Base-by-base conservation (phyloP, 768 basidiomycete genomes). In the Nidularia pulvinata region DNA sequence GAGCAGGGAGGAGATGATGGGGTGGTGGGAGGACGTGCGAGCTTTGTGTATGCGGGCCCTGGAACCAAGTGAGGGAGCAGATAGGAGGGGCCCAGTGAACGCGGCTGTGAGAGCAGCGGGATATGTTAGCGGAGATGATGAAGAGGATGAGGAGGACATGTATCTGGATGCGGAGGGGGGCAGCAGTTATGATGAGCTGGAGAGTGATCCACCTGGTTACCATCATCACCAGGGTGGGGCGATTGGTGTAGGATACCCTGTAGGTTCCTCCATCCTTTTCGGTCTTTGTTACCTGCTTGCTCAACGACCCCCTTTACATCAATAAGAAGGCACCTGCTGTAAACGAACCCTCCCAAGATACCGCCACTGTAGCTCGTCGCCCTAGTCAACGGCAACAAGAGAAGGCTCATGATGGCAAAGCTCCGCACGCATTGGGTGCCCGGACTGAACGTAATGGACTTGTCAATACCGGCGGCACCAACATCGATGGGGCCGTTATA, bases 21-120 rank as follows among this genome's bases (percentile, higher is more conserved):
- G 98, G 74, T 97, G 97, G 93, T 99, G 97, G 96, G 98, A 98
- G 65, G 97, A 98, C 65, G 78, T 95, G 37, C 72, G 92, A 56
- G 94, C 95, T 92, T 74, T 96, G 42, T 95, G 94, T 62, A 93
- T 93, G 16, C 72, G 93, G 56, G 97, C 96, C 66, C 80, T 99
- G 50, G 92, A 98, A 39, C 94, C 95, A 34, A 91, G 89, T 58
- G 97, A 98, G 74, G 81, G 85, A 65, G 90, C 98, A 72, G 93
- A 97, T 71, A 78, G 97, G 43, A n/a, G n/a, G n/a, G n/a, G n/a
- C n/a, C n/a, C n/a, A n/a, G n/a, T n/a, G n/a, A n/a, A n/a, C n/a
- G n/a, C n/a, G n/a, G n/a, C n/a, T n/a, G n/a, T n/a, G n/a, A n/a
- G n/a, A n/a, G n/a, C n/a, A n/a, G n/a, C n/a, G n/a, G n/a, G n/a